Conservation (phyloP, 257 asterid species). For the Gentiana dahurica region DNA sequence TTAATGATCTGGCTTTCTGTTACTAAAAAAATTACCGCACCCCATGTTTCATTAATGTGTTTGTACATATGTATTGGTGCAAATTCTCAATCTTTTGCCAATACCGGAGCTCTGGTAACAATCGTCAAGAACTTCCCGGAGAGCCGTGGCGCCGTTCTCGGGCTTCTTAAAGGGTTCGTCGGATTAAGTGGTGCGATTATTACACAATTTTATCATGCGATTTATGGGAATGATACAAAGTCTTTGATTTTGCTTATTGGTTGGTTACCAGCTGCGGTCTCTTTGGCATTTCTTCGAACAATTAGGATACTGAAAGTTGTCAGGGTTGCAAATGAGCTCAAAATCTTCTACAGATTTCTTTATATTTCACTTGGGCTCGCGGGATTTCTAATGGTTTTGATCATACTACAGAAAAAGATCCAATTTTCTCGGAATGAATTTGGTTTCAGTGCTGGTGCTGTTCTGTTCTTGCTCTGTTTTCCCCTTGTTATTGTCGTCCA, state of each 20-base stretch:
- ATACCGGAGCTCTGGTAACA: slow-evolving; percentile 80
- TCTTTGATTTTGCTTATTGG: slow-evolving; percentile 27
- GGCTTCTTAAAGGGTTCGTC: slow-evolving; percentile 33
- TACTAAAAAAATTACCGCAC: slow-evolving; percentile 34
- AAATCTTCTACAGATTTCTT: slow-evolving; percentile 21
- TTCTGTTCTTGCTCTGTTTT: slow-evolving; percentile 15
- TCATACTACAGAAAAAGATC: slow-evolving; percentile 14
- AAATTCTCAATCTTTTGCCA: slow-evolving; percentile 75
- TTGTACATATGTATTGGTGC: slow-evolving; percentile 69
- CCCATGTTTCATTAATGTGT: slow-evolving; percentile 74
- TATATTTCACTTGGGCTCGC: slow-evolving; percentile 27
- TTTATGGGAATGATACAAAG: slow-evolving; percentile 19
- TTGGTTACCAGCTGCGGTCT: slow-evolving; percentile 28
- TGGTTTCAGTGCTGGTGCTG: slow-evolving; percentile 8
- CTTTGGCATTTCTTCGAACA: slow-evolving; percentile 22
- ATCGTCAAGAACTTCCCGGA: slow-evolving; percentile 71
- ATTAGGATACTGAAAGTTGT: slow-evolving; percentile 20
- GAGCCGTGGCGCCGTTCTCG: slow-evolving; percentile 34
- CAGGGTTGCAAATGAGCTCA: slow-evolving; percentile 20
- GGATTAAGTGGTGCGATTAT: slow-evolving; percentile 35
- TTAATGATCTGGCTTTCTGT: slow-evolving; percentile 83
- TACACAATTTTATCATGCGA: slow-evolving; percentile 22
- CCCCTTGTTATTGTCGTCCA: slow-evolving; percentile 21
- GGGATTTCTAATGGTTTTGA: slow-evolving; percentile 29
- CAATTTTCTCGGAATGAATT: slow-evolving; percentile 11